These are phyloP conservation scores for Elaphomyces granulatus DNA, from an alignment of 495 filamentous ascomycete species.

Conservation along the genomic window DNA sequence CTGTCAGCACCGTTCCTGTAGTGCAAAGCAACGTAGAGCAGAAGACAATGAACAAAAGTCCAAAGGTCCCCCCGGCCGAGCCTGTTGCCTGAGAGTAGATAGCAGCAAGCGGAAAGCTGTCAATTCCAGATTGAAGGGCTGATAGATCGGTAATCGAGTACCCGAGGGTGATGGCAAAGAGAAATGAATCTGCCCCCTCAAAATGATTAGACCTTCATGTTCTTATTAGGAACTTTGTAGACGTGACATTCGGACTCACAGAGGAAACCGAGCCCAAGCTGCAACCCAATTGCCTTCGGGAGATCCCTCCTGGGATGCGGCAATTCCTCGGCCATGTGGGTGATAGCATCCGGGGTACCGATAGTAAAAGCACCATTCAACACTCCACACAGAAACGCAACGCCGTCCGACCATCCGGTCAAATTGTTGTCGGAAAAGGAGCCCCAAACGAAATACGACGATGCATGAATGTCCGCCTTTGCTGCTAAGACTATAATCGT, in stretches of 20 bases:
- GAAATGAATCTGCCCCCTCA: slow-evolving; percentile 30
- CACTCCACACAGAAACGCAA: slow-evolving; percentile 58
- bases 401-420: slow-evolving; percentile 47
- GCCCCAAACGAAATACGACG: slow-evolving; percentile 43
- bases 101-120: slow-evolving; percentile 52
- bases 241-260: slow-evolving; percentile 5
- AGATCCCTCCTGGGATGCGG: slow-evolving; percentile 47
- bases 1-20: slow-evolving; percentile 3
- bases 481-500: slow-evolving; percentile 55
- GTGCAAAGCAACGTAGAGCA: not conserved
- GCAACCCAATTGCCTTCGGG: slow-evolving; percentile 37
- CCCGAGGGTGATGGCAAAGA: slow-evolving; percentile 47
- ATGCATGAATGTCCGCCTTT: slow-evolving; percentile 49
- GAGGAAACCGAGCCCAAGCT: slow-evolving; percentile 16
- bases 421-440: slow-evolving; percentile 46
- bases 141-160: slow-evolving; percentile 54
- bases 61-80: slow-evolving; percentile 39
- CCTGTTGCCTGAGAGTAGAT: slow-evolving; percentile 65
- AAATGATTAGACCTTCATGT: not conserved
- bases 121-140: slow-evolving; percentile 31
- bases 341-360: slow-evolving; percentile 55
- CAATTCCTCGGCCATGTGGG: slow-evolving; percentile 64
- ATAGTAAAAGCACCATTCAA: slow-evolving; percentile 68
- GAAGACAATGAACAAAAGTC: slow-evolving; percentile 46
- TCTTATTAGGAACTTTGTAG: not conserved